These are phyloP conservation scores for Solanum appendiculatum DNA, from an alignment of 257 asterid genomes.

Conservation along the genomic window DNA sequence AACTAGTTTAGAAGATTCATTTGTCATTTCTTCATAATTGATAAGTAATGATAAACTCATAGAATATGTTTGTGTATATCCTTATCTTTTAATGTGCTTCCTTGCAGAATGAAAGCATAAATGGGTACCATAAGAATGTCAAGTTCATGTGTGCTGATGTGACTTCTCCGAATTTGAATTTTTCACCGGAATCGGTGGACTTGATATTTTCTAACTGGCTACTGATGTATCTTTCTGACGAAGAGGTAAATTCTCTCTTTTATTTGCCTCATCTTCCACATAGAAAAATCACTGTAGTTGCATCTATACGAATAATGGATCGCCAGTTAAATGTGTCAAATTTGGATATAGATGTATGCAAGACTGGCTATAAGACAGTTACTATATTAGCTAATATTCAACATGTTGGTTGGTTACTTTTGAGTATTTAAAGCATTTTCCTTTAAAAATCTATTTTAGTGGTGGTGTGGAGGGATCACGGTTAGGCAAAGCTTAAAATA, in stretches of 20 bases:
- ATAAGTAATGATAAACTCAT: not conserved
- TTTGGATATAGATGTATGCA: not conserved
- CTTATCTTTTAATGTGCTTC: not conserved
- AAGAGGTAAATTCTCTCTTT: constrained; percentile 45
- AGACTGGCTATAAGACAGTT: not conserved
- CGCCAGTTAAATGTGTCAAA: not conserved
- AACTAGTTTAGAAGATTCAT: not conserved
- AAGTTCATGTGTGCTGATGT: constrained; percentile 91
- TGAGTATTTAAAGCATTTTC: not conserved
- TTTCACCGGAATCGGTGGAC: constrained; percentile 68
- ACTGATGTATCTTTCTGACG: constrained; percentile 91
- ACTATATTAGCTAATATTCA: not conserved
- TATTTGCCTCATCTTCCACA: not conserved
- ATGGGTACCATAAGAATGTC: constrained; percentile 56
- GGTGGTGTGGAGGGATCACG: not conserved
- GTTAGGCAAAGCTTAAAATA: not conserved
- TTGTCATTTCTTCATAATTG: not conserved
- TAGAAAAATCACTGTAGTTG: not conserved
- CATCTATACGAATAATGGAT: not conserved
- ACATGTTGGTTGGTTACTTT: not conserved
- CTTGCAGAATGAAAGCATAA: constrained; percentile 64
- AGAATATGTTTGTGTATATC: not conserved
- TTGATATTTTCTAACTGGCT: constrained; percentile 91
- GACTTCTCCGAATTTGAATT: constrained; percentile 64
- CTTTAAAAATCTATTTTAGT: no score